phyloP scores from a whole-genome alignment of 1,284 basidiomycete genomes.

The Sparassis latifolia region DNA sequence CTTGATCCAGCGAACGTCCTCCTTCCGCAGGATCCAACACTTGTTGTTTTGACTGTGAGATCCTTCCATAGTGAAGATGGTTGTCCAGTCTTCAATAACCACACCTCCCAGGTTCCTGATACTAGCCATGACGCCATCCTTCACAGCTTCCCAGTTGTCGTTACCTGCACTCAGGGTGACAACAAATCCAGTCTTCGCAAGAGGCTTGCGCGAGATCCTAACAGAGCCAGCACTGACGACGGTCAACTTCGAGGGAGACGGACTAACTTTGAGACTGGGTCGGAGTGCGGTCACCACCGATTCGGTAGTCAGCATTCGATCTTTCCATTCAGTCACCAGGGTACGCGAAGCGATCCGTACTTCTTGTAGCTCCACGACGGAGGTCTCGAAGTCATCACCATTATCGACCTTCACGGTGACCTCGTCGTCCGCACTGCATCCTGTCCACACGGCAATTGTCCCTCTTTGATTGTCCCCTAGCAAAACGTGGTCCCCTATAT shows the following conservation, averaged over 20 bases:
- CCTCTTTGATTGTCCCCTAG: constrained; percentile 23
- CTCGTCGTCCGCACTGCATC: constrained; percentile 26
- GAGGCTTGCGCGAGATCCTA: constrained; percentile 28
- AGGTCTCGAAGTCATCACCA: constrained; percentile 26
- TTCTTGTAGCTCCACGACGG: constrained; percentile 24
- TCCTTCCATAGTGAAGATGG: constrained; percentile 59
- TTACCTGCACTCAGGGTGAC: constrained; percentile 24
- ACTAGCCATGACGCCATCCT: constrained; percentile 33
- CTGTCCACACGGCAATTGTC: constrained; percentile 31
- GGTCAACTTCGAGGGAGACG: constrained; percentile 40
- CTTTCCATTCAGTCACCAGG: constrained; percentile 45
- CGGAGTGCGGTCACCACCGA: constrained; percentile 34
- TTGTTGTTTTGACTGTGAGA: constrained; percentile 34
- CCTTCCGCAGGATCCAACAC: constrained; percentile 44
- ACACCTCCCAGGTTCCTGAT: constrained; percentile 54
- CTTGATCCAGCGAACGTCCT: constrained; percentile 41
- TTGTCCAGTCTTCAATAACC: constrained; percentile 59
- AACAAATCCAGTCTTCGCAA: constrained; percentile 37
- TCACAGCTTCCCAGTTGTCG: constrained; percentile 19
- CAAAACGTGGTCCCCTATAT: constrained; percentile 51
- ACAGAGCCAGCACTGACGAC: constrained; percentile 24
- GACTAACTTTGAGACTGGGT: constrained; percentile 25
- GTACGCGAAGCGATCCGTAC: constrained; percentile 44
- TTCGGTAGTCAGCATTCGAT: constrained; percentile 37
- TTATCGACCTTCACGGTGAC: constrained; percentile 36